Evolutionary conservation across 768 basidiomycete genomes (phyloP).

Genomic region (Dioszegia crocea): DNA sequence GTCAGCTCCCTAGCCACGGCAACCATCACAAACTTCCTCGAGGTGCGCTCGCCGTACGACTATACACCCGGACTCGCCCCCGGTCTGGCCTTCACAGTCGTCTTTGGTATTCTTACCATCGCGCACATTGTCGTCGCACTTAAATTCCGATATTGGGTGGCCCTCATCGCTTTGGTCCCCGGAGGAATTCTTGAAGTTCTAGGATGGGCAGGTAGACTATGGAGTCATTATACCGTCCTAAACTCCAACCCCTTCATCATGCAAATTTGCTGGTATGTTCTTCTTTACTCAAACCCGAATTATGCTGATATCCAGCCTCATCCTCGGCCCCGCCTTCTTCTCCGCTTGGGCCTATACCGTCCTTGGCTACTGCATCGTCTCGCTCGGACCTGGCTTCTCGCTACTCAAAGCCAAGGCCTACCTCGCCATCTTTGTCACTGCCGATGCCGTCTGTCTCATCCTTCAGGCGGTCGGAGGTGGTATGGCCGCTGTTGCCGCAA

Average conservation of each 20-base stretch:
- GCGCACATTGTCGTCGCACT: conserved; percentile 31
- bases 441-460: conserved; percentile 41
- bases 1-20: background rate
- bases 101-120: conserved; percentile 32
- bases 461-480: conserved; percentile 47
- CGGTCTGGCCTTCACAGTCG: conserved; percentile 39
- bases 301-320: conserved; percentile 26
- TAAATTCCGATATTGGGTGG: conserved; percentile 36
- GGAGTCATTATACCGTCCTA: conserved; percentile 27
- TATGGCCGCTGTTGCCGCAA: conserved; percentile 31
- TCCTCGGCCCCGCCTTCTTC: conserved; percentile 49
- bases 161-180: conserved; percentile 25
- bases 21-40: conserved; percentile 8
- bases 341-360: conserved; percentile 43
- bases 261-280: conserved; percentile 29
- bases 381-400: conserved; percentile 37
- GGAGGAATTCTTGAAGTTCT: conserved; percentile 34
- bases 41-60: conserved; percentile 26
- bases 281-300: background rate
- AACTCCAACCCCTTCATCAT: conserved; percentile 34
- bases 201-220: conserved; percentile 45
- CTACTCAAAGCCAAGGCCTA: conserved; percentile 30
- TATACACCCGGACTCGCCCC: conserved; percentile 35
- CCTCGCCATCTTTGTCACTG: conserved; percentile 37
- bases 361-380: conserved; percentile 44